Percentiles rank a stretch among this genome's conserved stretches.
Conservation (phyloP, 768 basidiomycete genomes). For the Guyanaporus albipodus region DNA sequence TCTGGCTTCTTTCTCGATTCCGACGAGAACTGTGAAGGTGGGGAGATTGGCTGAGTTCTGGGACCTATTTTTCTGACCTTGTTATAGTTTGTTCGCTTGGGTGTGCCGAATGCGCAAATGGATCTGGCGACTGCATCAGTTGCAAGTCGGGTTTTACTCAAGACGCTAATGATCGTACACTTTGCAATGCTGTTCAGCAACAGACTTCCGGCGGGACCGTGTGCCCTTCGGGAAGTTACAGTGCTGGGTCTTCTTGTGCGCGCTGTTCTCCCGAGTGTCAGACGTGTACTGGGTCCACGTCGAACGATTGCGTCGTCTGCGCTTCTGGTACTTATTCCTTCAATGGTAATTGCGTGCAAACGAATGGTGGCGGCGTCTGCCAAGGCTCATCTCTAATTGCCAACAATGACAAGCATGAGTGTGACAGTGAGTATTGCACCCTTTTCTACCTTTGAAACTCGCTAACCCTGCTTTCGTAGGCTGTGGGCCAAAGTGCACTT, state of each 20-base stretch:
- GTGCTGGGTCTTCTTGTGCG: conserved; percentile 49
- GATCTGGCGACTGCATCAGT: conserved; percentile 63
- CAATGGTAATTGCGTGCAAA: conserved; percentile 66
- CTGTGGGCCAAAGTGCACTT: conserved; percentile 79
- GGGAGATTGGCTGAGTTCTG: conserved; percentile 9
- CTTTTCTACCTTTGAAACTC: neutral
- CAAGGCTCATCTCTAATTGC: conserved; percentile 65
- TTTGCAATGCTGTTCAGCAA: conserved; percentile 53
- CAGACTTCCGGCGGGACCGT: conserved; percentile 46
- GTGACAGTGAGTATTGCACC: conserved; percentile 54
- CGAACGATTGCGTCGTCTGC: conserved; percentile 71
- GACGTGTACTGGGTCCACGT: conserved; percentile 65
- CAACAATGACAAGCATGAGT: conserved; percentile 78
- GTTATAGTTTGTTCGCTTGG: conserved; percentile 64
- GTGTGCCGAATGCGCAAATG: conserved; percentile 65
- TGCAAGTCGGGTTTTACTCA: conserved; percentile 72
- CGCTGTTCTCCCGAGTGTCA: conserved; percentile 62
- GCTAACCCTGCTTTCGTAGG: conserved; percentile 37
- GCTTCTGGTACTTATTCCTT: conserved; percentile 56
- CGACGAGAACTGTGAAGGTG: conserved; percentile 71
- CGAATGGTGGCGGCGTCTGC: conserved; percentile 69
- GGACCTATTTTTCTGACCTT: conserved; percentile 1
- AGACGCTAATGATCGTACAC: conserved; percentile 60
- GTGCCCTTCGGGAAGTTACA: conserved; percentile 69
- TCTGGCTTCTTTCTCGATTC: conserved; percentile 70